Evolutionary conservation across 495 filamentous ascomycete genomes (phyloP).

Genomic region (Podospora pseudopauciseta): DNA sequence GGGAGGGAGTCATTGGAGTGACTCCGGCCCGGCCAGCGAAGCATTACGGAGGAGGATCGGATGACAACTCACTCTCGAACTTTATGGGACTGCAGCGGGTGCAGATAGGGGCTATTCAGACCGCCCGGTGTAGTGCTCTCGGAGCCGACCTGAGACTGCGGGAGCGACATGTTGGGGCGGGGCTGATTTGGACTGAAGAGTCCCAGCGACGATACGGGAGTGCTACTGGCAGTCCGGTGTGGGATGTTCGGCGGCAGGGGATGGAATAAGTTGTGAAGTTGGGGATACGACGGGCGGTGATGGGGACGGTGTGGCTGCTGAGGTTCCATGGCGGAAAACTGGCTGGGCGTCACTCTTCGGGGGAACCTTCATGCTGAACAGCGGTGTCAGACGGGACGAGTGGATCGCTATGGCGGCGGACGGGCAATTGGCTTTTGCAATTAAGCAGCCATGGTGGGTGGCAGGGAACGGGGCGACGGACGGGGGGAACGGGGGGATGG

Average conservation of each 20-base stretch:
- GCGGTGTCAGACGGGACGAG: slow-evolving; percentile 15
- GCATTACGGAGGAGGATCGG: not conserved
- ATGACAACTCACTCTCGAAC: slow-evolving; percentile 51
- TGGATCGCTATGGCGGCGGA: slow-evolving; percentile 5
- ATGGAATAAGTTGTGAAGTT: slow-evolving; percentile 37
- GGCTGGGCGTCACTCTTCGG: slow-evolving; percentile 20
- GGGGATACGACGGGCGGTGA: slow-evolving; percentile 37
- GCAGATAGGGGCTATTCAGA: slow-evolving; percentile 56
- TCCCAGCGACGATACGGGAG: slow-evolving; percentile 64
- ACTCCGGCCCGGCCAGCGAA: not conserved
- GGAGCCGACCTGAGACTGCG: slow-evolving; percentile 36
- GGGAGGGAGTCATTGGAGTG: not conserved
- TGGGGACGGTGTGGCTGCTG: slow-evolving; percentile 30
- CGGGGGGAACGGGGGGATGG: not conserved
- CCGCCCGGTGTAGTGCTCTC: slow-evolving; percentile 46
- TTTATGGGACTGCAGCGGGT: slow-evolving; percentile 61
- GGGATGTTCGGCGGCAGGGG: slow-evolving; percentile 30
- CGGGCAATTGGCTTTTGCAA: slow-evolving; percentile 21
- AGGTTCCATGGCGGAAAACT: slow-evolving; percentile 33
- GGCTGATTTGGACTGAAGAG: slow-evolving; percentile 55
- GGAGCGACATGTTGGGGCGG: slow-evolving; percentile 39
- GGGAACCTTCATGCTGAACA: slow-evolving; percentile 32
- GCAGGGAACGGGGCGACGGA: not conserved
- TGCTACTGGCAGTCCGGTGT: slow-evolving; percentile 57
- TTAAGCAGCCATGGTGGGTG: slow-evolving; percentile 25